Base-by-base conservation (phyloP, 2,329 filamentous ascomycete genomes). In the Xylaria sp. region DNA sequence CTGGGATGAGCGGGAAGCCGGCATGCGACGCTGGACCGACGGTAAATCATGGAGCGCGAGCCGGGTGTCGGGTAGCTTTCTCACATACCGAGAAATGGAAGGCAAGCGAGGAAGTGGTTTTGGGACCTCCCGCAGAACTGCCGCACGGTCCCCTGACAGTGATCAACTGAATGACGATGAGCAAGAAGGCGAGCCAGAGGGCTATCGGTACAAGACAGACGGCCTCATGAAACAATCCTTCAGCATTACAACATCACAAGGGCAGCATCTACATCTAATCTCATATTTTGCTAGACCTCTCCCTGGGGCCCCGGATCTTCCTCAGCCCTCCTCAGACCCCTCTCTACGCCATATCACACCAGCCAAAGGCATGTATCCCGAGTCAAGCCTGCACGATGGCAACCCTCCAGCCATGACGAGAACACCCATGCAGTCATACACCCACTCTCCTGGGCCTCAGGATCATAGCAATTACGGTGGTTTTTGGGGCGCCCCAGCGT, bases 211-310 rank as follows among this genome's bases (percentile, higher is more conserved):
- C 83, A 99, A 98, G 85, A 93, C 92, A 10, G 96, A 99, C 77
- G 96, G 96, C 0, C 87, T 99, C 3, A 98, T 98, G 94, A 99
- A 99, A 87, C 96, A 99, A 82, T 98, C 96, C 0, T 99, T 98
- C 86, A 98, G 95, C 83, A 98, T 99, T 82, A 98, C 94, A 25
- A 98, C 96, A 1, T 94, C 92, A 1, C 90, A 87, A 46, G 77
- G 94, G 73, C 94, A 98, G 76, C 96, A 98, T 79, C 89, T 99
- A 1, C 96, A 99, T 82, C 88, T 99, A 61, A 99, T 99, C 82
- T 98, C 95, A 76, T 99, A 99, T 83, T 98, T 94, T 81, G 92
- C 94, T 3, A 89, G 94, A 65, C 92, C 93, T 34, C 90, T 93
- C 68, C 89, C 92, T 3, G 89, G 89, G 41, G 87, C 90, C 34